Evolutionary conservation across 176 grass and related monocot species (phyloP).

Genomic region (Avena atlantica): DNA sequence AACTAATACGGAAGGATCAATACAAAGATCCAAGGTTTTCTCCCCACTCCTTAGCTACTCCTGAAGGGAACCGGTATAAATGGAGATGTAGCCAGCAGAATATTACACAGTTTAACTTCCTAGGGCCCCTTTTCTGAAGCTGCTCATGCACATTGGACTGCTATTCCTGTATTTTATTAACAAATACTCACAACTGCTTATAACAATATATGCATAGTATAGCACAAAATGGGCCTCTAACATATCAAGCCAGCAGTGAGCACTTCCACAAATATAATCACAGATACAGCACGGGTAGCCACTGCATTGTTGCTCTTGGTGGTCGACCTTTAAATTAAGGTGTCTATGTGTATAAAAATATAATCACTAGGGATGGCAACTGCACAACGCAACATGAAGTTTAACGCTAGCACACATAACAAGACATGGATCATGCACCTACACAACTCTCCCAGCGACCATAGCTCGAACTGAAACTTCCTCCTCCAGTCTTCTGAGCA

Average conservation of each 20-base stretch:
- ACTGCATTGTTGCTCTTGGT: slow-evolving; percentile 11
- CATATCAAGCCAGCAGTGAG: slow-evolving; percentile 9
- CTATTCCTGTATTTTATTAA: neutral
- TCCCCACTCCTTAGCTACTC: too few species aligned
- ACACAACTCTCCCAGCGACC: slow-evolving; percentile 79
- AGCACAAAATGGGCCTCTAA: neutral
- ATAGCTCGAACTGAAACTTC: slow-evolving; percentile 91
- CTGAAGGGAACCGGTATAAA: too few species aligned
- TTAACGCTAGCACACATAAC: neutral
- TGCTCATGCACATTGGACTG: neutral
- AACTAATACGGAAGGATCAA: too few species aligned
- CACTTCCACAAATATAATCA: slow-evolving; percentile 27
- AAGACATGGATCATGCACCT: slow-evolving; percentile 49
- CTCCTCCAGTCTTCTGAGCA: slow-evolving; percentile 83
- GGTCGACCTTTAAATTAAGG: slow-evolving; percentile 4
- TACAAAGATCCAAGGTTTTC: too few species aligned
- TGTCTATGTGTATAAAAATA: neutral
- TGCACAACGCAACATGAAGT: slow-evolving; percentile 1
- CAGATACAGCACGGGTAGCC: neutral
- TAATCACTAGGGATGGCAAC: neutral
- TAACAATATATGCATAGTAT: slow-evolving; percentile 25
- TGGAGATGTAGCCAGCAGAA: too few species aligned
- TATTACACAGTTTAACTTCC: neutral
- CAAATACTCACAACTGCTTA: neutral
- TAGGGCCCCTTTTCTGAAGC: neutral